Evolutionary conservation across 305 asterid species (phyloP), one percentile per base, ranked within the genome.

Genomic region (Fraxinus floribunda): DNA sequence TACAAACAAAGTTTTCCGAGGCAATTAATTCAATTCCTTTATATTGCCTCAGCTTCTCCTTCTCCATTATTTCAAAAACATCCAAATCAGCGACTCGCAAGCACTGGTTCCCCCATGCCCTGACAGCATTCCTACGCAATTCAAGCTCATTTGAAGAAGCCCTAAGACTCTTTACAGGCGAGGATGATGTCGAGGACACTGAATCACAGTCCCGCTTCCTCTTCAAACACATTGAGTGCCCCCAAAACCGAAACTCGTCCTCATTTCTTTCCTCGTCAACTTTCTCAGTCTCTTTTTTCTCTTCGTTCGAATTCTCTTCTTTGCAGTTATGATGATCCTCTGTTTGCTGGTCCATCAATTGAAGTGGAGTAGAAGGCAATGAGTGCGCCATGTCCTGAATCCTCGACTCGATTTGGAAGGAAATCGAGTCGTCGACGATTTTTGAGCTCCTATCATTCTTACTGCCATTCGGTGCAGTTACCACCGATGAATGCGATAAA

Each of bases 1-100:
- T 94, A 82, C 99, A 96, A 71, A 96, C 99, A 76, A 91, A 96
- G 91, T 96, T 96, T 91, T 96, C 98, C 0, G 99, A 96, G 78
- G 98, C 99, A 78, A 94, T 94, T 86, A 96, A 80, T 76, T 96
- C 99, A 86, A 96, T 94, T 79, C 99, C 99, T 82, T 89, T 94
- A 62, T 44, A 93, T 87, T 96, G 99, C 82, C 99, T 90, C 32
- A 85, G 84, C 81, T 91, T 96, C 92, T 96, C 99, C 88, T 96
- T 94, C 91, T 96, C 98, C 98, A 96, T 92, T 3, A 96, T 92
- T 84, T 83, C 89, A 78, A 88, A 96, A 34, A 96, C 34, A 84
- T 91, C 98, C 0, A 97, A 97, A 72, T 96, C 99, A n/a, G 98
- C 98, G 46, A 78, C 88, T 46, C 78, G 89, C 76, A 96, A 81